Conservation (phyloP, 2,329 filamentous ascomycete genomes). For the Stagonosporopsis rhizophila region DNA sequence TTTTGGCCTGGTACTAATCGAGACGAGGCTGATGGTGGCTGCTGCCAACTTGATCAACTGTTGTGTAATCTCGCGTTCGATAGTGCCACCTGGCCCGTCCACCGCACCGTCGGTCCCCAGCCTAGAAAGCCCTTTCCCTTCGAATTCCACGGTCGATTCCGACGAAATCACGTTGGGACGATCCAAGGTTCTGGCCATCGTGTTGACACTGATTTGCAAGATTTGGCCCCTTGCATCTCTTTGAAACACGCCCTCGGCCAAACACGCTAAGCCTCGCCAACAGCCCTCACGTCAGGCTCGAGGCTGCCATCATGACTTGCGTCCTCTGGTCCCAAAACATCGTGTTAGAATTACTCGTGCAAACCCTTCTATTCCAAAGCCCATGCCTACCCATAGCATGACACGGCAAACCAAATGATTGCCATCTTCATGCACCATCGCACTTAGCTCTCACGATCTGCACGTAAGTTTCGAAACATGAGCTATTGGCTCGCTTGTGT, state of each 20-base stretch:
- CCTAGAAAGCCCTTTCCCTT: not conserved
- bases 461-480: constrained; percentile 12
- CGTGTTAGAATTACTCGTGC: not conserved
- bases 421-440: not conserved
- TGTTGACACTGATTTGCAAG: constrained; percentile 1
- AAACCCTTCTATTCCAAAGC: not conserved
- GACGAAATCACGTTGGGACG: constrained; percentile 4
- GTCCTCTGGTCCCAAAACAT: not conserved
- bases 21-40: not conserved
- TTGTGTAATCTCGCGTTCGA: constrained; percentile 7
- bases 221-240: constrained; percentile 11
- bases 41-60: constrained; percentile 10
- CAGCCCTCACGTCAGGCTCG: not conserved
- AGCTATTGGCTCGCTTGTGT: constrained; percentile 10
- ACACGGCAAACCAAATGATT: not conserved
- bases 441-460: constrained; percentile 1
- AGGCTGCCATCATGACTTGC: constrained; percentile 5
- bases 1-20: not conserved
- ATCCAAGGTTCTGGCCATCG: constrained; percentile 17
- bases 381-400: not conserved
- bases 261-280: constrained; percentile 5
- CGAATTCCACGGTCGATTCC: not conserved
- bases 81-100: constrained; percentile 9
- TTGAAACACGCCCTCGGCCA: constrained; percentile 16
- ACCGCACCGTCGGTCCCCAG: not conserved